Percentiles rank a stretch among this genome's conserved stretches.
Evolutionary conservation across 148 eudicot genomes (phyloP).

Genomic region (Amaranthus palmeri): DNA sequence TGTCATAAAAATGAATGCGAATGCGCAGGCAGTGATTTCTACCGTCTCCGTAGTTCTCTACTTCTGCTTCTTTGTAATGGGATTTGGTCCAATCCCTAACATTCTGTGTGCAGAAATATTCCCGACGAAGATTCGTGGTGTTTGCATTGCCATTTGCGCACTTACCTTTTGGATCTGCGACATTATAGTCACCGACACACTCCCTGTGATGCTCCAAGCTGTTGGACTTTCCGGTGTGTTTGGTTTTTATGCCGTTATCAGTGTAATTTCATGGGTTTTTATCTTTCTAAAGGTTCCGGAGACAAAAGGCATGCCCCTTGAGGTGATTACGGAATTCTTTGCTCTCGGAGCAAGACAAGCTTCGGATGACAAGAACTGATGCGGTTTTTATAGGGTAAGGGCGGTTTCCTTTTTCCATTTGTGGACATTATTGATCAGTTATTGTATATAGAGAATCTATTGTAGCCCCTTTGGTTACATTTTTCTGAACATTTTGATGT

Average conservation of each 20-base stretch:
- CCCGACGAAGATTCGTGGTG: slow-evolving; percentile 56
- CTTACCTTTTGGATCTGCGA: slow-evolving; percentile 51
- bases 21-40: slow-evolving; percentile 34
- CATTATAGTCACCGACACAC: slow-evolving; percentile 49
- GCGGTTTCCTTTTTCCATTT: not conserved
- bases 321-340: slow-evolving; percentile 57
- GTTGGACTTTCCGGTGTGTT: slow-evolving; percentile 53
- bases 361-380: slow-evolving; percentile 22
- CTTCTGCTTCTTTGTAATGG: slow-evolving; percentile 56
- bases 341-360: slow-evolving; percentile 46
- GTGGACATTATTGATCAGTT: slow-evolving; percentile 13
- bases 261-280: slow-evolving; percentile 41
- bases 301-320: slow-evolving; percentile 65
- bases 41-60: slow-evolving; percentile 45
- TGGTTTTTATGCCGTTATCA: slow-evolving; percentile 43
- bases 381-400: slow-evolving; percentile 5
- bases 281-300: slow-evolving; percentile 57
- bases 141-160: slow-evolving; percentile 58
- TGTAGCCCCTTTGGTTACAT: slow-evolving; percentile 6
- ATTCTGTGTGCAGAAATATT: slow-evolving; percentile 55
- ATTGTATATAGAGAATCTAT: slow-evolving; percentile 9
- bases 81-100: slow-evolving; percentile 55
- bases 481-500: not conserved
- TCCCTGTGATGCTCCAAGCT: slow-evolving; percentile 43
- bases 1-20: slow-evolving; percentile 34